These are phyloP conservation scores for Parachaetomium inaequale DNA, from an alignment of 495 filamentous ascomycete species.

Conservation along the genomic window DNA sequence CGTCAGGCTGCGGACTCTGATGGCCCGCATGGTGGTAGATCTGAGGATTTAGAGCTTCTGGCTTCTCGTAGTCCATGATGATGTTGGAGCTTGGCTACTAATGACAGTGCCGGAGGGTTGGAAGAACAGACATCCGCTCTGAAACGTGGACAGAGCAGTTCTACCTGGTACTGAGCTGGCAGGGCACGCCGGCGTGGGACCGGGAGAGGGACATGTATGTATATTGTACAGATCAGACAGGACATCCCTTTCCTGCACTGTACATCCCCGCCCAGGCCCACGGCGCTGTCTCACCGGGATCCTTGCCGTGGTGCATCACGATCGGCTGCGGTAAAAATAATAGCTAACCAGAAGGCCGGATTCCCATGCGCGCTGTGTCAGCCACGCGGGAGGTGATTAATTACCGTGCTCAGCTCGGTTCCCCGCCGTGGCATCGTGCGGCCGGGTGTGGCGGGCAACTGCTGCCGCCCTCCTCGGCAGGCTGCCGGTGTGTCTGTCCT, in stretches of 20 bases:
- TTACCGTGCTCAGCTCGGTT: conserved; percentile 11
- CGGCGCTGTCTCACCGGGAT: background rate
- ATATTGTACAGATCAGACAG: background rate
- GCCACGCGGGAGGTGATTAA: background rate
- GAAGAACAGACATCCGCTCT: background rate
- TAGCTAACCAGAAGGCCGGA: conserved; percentile 7
- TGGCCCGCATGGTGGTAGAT: conserved; percentile 5
- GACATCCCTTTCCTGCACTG: background rate
- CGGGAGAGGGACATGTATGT: background rate
- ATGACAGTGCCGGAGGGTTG: background rate
- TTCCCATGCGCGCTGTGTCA: background rate
- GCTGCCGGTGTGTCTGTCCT: background rate
- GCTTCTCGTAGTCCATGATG: conserved; percentile 36
- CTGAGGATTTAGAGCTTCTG: conserved; percentile 25
- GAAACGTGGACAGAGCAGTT: background rate
- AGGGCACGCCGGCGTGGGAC: background rate
- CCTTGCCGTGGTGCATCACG: background rate
- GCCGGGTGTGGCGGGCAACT: background rate
- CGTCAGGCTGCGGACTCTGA: conserved; percentile 24
- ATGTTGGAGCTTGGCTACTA: background rate
- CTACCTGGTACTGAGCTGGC: background rate
- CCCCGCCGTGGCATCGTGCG: background rate
- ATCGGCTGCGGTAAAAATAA: conserved; percentile 16
- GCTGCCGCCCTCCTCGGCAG: background rate
- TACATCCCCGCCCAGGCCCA: background rate